A percentile compares a stretch with the other conserved stretches of the same genome.
These are phyloP conservation scores for Ogataea parapolymorpha DNA, from an alignment of 805 yeast genomes.

Conservation along the genomic window DNA sequence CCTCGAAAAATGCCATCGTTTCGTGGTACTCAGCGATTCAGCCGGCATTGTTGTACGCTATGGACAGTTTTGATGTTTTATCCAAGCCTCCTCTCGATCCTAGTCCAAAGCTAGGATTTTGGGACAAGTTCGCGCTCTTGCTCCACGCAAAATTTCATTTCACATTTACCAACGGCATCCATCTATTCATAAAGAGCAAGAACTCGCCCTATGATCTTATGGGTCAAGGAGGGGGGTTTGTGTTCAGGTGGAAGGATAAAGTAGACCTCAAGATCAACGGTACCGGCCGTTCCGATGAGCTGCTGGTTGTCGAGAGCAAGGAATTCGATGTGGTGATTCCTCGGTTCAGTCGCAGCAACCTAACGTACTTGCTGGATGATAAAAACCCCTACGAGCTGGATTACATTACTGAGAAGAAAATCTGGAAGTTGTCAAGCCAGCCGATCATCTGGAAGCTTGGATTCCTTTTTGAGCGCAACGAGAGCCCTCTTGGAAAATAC, in stretches of 20 bases:
- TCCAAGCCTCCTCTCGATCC: slow-evolving; percentile 71
- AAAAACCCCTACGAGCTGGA: slow-evolving; percentile 30
- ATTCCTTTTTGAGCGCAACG: slow-evolving; percentile 64
- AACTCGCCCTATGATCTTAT: slow-evolving; percentile 53
- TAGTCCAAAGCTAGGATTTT: slow-evolving; percentile 60
- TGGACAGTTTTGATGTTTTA: slow-evolving; percentile 62
- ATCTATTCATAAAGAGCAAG: slow-evolving; percentile 61
- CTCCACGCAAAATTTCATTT: slow-evolving; percentile 53
- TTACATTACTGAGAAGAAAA: slow-evolving; percentile 43
- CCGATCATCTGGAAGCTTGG: slow-evolving; percentile 78
- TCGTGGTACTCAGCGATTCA: slow-evolving; percentile 65
- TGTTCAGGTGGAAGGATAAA: slow-evolving; percentile 60
- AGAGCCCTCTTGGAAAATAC: slow-evolving; percentile 32
- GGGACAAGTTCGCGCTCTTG: slow-evolving; percentile 63
- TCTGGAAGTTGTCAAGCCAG: slow-evolving; percentile 60
- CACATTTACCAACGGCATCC: slow-evolving; percentile 47
- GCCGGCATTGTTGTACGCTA: slow-evolving; percentile 56
- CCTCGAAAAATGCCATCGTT: slow-evolving; percentile 47
- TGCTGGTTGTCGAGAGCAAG: slow-evolving; percentile 52
- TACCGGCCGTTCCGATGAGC: slow-evolving; percentile 44
- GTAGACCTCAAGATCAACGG: slow-evolving; percentile 50
- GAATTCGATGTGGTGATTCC: slow-evolving; percentile 59
- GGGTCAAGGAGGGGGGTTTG: slow-evolving; percentile 61
- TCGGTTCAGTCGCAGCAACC: slow-evolving; percentile 37
- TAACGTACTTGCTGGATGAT: slow-evolving; percentile 17